phyloP scores from a whole-genome alignment of 768 basidiomycete species.

The Podaxis mareebaensis region DNA sequence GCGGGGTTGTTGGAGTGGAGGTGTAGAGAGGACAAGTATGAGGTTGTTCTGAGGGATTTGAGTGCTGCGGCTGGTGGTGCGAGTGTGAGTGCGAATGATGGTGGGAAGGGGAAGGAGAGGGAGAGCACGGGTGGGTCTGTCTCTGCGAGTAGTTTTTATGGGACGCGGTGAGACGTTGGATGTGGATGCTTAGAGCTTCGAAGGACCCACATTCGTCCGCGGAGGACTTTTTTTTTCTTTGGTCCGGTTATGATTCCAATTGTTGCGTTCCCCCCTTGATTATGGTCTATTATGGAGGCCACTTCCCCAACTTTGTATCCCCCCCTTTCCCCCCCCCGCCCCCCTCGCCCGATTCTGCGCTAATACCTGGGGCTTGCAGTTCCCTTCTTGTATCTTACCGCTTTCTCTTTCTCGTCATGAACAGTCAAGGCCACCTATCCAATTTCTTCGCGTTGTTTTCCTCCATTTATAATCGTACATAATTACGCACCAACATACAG shows the following conservation, averaged over 20 bases:
- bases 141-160: slow-evolving; percentile 3
- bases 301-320: background rate
- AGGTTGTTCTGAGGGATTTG: slow-evolving; percentile 19
- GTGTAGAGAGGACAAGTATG: slow-evolving; percentile 36
- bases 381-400: background rate
- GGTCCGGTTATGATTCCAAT: background rate
- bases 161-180: background rate
- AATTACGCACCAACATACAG: background rate
- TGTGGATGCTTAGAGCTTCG: no score
- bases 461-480: background rate
- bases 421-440: background rate
- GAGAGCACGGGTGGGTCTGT: slow-evolving; percentile 1
- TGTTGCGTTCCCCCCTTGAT: background rate
- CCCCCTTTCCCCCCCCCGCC: background rate
- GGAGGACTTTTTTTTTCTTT: background rate
- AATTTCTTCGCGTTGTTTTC: background rate
- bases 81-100: background rate
- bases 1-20: slow-evolving; percentile 64
- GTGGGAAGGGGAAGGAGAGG: slow-evolving; percentile 3
- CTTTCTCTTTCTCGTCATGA: background rate
- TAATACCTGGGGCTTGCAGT: background rate
- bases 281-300: background rate
- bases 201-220: background rate
- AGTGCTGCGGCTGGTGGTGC: slow-evolving; percentile 5
- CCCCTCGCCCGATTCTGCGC: background rate